phyloP scores from a whole-genome alignment of 1,284 basidiomycete species.

The Tylopilus sp. region DNA sequence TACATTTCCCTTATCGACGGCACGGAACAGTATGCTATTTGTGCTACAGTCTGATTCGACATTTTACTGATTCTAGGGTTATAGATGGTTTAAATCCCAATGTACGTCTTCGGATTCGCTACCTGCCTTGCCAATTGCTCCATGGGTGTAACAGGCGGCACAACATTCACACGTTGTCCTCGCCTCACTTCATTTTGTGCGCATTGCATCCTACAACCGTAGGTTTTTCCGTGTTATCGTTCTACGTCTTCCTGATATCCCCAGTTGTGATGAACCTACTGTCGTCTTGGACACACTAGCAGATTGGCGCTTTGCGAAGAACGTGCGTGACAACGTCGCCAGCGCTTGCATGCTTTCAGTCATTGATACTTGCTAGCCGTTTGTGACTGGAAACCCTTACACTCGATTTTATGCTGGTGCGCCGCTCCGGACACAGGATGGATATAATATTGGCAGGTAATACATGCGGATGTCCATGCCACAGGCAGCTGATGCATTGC shows the following conservation, averaged over 20 bases:
- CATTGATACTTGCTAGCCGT: slow-evolving; percentile 51
- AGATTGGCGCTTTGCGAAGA: slow-evolving; percentile 88
- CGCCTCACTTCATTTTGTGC: slow-evolving; percentile 76
- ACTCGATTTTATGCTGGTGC: slow-evolving; percentile 92
- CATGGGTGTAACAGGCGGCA: slow-evolving; percentile 48
- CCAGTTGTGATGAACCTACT: slow-evolving; percentile 82
- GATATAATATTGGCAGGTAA: slow-evolving; percentile 83
- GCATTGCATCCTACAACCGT: slow-evolving; percentile 82
- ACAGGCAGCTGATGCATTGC: slow-evolving; percentile 9
- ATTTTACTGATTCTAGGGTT: slow-evolving; percentile 11
- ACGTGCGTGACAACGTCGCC: slow-evolving; percentile 43
- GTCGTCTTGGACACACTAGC: slow-evolving; percentile 75
- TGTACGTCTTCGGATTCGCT: slow-evolving; percentile 43
- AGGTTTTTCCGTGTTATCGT: slow-evolving; percentile 20
- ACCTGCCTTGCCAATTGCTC: background rate
- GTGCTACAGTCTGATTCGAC: background rate
- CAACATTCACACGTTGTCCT: slow-evolving; percentile 51
- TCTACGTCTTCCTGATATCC: slow-evolving; percentile 5
- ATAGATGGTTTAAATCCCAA: slow-evolving; percentile 81
- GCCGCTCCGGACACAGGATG: slow-evolving; percentile 84
- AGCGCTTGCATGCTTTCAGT: background rate
- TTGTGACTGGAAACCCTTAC: slow-evolving; percentile 63
- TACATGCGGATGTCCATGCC: slow-evolving; percentile 22
- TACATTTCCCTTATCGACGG: slow-evolving; percentile 80
- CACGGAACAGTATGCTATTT: slow-evolving; percentile 62